Percentiles rank a stretch among this genome's conserved stretches.
phyloP scores from a whole-genome alignment of 2,329 filamentous ascomycete genomes.

The Colletotrichum sp. region DNA sequence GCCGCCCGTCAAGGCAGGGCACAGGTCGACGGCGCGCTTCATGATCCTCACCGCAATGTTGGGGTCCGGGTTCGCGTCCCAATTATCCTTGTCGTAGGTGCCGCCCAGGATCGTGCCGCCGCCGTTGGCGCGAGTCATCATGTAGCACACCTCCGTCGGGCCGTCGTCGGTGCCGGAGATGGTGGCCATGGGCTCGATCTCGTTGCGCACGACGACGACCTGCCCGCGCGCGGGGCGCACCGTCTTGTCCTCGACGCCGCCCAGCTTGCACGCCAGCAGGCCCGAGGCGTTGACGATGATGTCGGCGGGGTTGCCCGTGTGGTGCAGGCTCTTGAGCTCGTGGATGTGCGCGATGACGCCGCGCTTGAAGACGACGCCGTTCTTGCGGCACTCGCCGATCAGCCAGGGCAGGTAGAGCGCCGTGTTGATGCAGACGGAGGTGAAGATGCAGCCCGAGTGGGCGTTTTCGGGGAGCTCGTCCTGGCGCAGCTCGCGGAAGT shows the following conservation, averaged over 20 bases:
- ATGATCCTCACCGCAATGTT: conserved; percentile 85
- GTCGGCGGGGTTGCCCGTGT: conserved; percentile 62
- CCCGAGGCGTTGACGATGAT: conserved; percentile 76
- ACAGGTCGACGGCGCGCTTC: conserved; percentile 71
- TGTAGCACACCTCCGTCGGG: conserved; percentile 74
- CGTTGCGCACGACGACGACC: conserved; percentile 82
- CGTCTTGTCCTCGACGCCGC: conserved; percentile 68
- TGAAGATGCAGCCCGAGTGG: conserved; percentile 62
- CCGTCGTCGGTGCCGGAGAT: conserved; percentile 77
- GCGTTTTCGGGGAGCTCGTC: conserved; percentile 64
- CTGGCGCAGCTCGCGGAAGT: conserved; percentile 68
- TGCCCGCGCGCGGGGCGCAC: conserved; percentile 73
- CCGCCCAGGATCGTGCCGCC: conserved; percentile 90
- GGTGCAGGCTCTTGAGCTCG: conserved; percentile 63
- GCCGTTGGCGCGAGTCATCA: conserved; percentile 80
- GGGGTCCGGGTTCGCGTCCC: conserved; percentile 80
- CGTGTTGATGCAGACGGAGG: conserved; percentile 77
- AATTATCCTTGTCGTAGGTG: conserved; percentile 79
- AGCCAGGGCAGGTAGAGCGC: conserved; percentile 76
- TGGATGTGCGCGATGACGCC: conserved; percentile 60
- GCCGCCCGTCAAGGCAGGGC: conserved; percentile 67
- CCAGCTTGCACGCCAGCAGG: conserved; percentile 66
- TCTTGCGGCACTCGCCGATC: conserved; percentile 67
- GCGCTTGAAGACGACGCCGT: conserved; percentile 61
- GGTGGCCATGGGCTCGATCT: conserved; percentile 71